Percentiles rank a stretch among this genome's conserved stretches.
Conservation (phyloP, 257 asterid genomes). For the Ilex asprella region DNA sequence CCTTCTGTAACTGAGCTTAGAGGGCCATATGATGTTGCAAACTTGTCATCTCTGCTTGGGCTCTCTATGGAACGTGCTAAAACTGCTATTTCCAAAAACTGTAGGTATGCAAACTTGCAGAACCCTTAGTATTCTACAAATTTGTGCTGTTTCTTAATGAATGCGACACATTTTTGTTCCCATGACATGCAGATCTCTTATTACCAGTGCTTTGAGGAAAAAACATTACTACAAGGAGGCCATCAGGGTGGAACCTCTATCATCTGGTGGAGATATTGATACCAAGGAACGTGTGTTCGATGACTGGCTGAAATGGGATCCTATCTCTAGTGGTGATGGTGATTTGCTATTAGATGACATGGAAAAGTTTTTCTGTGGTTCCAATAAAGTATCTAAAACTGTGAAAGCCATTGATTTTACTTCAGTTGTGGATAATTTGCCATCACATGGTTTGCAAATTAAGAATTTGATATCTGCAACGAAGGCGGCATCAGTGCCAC, state of each 20-base stretch:
- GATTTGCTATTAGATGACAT: constrained; percentile 79
- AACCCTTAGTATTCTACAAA: not conserved
- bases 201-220: constrained; percentile 60
- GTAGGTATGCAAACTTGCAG: constrained; percentile 44
- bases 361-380: constrained; percentile 54
- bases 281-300: constrained; percentile 27
- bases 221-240: constrained; percentile 67
- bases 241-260: constrained; percentile 61
- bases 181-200: constrained; percentile 51
- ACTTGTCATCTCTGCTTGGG: constrained; percentile 63
- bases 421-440: constrained; percentile 52
- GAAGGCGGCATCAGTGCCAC: constrained; percentile 16
- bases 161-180: not conserved
- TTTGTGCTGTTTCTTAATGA: constrained; percentile 6
- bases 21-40: constrained; percentile 85
- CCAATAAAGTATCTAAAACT: constrained; percentile 27
- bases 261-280: constrained; percentile 32
- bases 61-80: constrained; percentile 67
- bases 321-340: constrained; percentile 92
- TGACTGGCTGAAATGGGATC: constrained; percentile 92
- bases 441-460: constrained; percentile 61
- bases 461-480: constrained; percentile 32
- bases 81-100: constrained; percentile 81
- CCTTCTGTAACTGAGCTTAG: constrained; percentile 68
- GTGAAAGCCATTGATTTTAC: constrained; percentile 46